Percentiles rank a stretch among this genome's conserved stretches.
Conservation (phyloP, 805 yeast genomes). For the Wickerhamiella azyma region DNA sequence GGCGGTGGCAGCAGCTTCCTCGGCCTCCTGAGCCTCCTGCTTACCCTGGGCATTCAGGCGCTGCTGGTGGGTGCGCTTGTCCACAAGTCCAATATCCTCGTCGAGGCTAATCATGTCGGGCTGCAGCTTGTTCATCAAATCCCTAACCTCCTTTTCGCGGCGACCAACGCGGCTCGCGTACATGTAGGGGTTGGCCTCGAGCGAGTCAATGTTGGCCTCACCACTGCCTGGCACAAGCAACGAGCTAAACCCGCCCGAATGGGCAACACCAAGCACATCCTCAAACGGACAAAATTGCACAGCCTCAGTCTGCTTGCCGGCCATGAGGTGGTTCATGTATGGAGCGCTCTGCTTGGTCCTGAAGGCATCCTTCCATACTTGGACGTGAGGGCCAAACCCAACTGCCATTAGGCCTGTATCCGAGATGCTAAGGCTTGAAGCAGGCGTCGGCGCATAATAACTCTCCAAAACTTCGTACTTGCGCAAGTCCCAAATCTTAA, state of each 20-base stretch:
- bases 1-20: constrained; percentile 34
- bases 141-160: constrained; percentile 81
- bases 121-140: constrained; percentile 70
- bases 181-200: constrained; percentile 87
- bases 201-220: constrained; percentile 92
- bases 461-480: constrained; percentile 63
- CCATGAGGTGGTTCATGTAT: constrained; percentile 78
- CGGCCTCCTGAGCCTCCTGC: constrained; percentile 30
- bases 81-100: constrained; percentile 81
- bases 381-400: constrained; percentile 94
- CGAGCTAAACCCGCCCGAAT: constrained; percentile 63
- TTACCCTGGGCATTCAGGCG: constrained; percentile 42
- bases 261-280: constrained; percentile 89
- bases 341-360: constrained; percentile 68
- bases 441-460: constrained; percentile 73
- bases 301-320: constrained; percentile 60
- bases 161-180: constrained; percentile 85
- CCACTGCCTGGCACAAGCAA: constrained; percentile 91
- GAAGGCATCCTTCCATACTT: constrained; percentile 75
- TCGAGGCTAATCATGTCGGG: constrained; percentile 89
- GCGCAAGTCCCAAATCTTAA: constrained; percentile 90
- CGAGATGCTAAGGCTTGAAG: constrained; percentile 61
- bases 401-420: constrained; percentile 78
- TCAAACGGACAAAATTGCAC: constrained; percentile 82
- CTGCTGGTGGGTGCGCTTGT: constrained; percentile 46